Evolutionary conservation across 1,139 yeast species (phyloP).

Genomic region (Kurtzmaniella quercitrusa): DNA sequence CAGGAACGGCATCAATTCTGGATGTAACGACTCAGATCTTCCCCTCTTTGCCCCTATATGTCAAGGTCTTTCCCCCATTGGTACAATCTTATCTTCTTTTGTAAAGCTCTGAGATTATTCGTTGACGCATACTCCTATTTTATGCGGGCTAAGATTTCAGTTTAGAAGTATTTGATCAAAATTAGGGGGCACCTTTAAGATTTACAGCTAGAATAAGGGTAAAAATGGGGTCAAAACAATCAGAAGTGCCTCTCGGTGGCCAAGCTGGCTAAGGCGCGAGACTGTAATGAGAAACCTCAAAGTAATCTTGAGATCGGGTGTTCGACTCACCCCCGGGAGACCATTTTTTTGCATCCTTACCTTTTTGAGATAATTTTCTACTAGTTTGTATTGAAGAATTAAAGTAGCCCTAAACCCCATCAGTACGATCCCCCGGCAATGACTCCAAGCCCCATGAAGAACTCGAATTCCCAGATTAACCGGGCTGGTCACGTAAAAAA

Average conservation of each 20-base stretch:
- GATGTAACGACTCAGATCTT: too few species aligned
- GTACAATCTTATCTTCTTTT: too few species aligned
- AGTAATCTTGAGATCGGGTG: slow-evolving; percentile 79
- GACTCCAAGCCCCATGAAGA: neutral
- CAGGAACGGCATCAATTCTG: too few species aligned
- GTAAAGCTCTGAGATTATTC: neutral
- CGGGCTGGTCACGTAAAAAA: neutral
- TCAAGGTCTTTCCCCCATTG: too few species aligned
- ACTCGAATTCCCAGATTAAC: neutral
- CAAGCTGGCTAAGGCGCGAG: slow-evolving; percentile 82
- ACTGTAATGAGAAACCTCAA: slow-evolving; percentile 54
- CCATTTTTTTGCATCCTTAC: slow-evolving; percentile 28
- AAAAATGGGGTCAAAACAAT: neutral
- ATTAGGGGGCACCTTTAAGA: neutral
- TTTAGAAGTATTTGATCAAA: too few species aligned
- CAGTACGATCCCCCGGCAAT: neutral
- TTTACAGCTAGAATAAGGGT: too few species aligned
- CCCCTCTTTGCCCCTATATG: too few species aligned
- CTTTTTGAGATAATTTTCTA: neutral
- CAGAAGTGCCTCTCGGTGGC: slow-evolving; percentile 56
- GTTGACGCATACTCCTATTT: neutral
- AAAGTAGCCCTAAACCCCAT: too few species aligned
- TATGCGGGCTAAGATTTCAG: too few species aligned
- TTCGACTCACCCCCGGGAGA: slow-evolving; percentile 85
- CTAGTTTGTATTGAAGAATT: too few species aligned